A percentile compares a stretch with the other conserved stretches of the same genome.
These are phyloP conservation scores for Venturia pyrina DNA, from an alignment of 2,329 filamentous ascomycete genomes.

Conservation along the genomic window DNA sequence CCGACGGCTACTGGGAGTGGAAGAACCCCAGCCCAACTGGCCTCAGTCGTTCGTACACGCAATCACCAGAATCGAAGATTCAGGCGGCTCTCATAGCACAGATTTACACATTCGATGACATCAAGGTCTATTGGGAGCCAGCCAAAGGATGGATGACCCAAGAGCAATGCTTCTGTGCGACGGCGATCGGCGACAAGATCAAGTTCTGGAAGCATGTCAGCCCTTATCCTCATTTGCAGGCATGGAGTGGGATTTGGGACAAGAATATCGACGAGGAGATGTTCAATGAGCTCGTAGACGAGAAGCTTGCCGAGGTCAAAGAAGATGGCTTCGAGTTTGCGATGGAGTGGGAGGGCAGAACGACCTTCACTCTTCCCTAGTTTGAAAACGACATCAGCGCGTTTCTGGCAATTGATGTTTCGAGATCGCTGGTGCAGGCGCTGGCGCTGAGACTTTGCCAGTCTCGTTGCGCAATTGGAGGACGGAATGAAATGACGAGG, in stretches of 20 bases:
- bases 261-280: not conserved
- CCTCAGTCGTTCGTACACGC: not conserved
- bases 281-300: not conserved
- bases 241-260: not conserved
- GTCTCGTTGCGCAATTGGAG: not conserved
- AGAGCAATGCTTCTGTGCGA: conserved; percentile 1
- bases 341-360: not conserved
- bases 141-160: not conserved
- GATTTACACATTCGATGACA: not conserved
- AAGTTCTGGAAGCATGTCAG: conserved; percentile 5
- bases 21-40: not conserved
- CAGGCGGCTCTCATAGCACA: not conserved
- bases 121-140: not conserved
- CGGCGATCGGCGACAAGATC: conserved; percentile 1
- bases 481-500: not conserved
- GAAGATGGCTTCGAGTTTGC: conserved; percentile 1
- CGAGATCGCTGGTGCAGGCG: too few species aligned
- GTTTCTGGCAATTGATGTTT: not conserved
- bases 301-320: not conserved
- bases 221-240: not conserved
- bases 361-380: not conserved
- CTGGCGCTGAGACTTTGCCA: not conserved
- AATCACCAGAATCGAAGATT: not conserved
- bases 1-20: not conserved
- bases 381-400: not conserved